Evolutionary conservation across 805 yeast genomes (phyloP).

Genomic region (Candida parachauliodes): DNA sequence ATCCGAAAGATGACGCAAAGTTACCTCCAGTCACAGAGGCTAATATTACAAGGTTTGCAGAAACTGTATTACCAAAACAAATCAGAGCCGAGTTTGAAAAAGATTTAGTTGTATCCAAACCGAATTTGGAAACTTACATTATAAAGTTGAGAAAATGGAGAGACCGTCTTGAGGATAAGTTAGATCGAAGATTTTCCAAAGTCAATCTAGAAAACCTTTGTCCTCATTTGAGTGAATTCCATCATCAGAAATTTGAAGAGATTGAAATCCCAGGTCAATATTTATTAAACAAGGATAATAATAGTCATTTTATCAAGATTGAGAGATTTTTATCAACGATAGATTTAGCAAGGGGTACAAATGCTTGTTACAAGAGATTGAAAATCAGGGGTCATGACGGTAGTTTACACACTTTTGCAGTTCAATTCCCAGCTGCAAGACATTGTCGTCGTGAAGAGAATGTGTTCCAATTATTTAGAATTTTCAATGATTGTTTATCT

Average conservation of each 20-base stretch:
- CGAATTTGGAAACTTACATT: conserved; percentile 84
- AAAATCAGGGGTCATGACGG: conserved; percentile 94
- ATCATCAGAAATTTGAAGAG: conserved; percentile 96
- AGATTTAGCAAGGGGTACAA: conserved; percentile 84
- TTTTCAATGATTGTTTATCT: conserved; percentile 76
- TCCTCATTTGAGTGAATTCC: conserved; percentile 95
- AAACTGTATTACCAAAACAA: conserved; percentile 84
- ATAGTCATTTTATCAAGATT: conserved; percentile 86
- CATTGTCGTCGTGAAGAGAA: conserved; percentile 96
- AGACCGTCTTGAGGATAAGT: conserved; percentile 83
- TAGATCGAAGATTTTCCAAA: conserved; percentile 77
- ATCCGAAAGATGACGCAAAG: conserved; percentile 83
- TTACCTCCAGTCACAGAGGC: conserved; percentile 90
- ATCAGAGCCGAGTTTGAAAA: conserved; percentile 86
- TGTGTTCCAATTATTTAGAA: conserved; percentile 84
- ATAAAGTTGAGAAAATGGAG: conserved; percentile 86
- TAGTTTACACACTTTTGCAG: conserved; percentile 85
- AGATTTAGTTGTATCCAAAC: conserved; percentile 83
- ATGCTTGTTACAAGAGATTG: conserved; percentile 83
- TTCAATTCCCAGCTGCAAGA: conserved; percentile 96
- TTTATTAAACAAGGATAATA: conserved; percentile 80
- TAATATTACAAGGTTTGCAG: conserved; percentile 84
- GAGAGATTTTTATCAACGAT: conserved; percentile 88
- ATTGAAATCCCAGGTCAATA: conserved; percentile 98
- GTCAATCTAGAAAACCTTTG: conserved; percentile 86